These are phyloP conservation scores for Haplosporangium sp. DNA, from an alignment of 371 early-diverging fungal species.

Conservation along the genomic window DNA sequence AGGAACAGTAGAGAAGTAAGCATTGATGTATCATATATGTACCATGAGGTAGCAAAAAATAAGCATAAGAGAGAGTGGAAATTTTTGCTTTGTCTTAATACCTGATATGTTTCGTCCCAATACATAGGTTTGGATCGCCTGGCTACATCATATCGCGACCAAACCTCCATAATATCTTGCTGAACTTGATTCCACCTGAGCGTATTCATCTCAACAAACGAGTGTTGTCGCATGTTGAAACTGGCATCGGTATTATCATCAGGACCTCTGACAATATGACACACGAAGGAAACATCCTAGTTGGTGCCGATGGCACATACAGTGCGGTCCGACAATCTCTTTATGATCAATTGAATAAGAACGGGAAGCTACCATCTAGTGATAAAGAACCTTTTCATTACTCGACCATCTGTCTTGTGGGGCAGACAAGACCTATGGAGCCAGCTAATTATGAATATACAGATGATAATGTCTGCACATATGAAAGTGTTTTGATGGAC, in stretches of 20 bases:
- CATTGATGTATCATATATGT: too few species aligned
- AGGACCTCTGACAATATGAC: constrained; percentile 5
- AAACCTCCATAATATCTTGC: constrained; percentile 9
- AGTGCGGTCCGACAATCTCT: constrained; percentile 18
- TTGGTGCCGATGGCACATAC: constrained; percentile 28
- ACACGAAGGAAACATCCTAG: constrained; percentile 18
- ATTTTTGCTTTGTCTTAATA: too few species aligned
- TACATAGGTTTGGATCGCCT: constrained; percentile 9
- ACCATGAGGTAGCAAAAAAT: too few species aligned
- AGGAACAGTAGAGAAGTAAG: background rate
- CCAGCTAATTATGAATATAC: background rate
- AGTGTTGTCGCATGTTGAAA: constrained; percentile 6
- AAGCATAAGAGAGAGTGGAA: too few species aligned
- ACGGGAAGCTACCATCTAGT: background rate
- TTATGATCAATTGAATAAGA: constrained; percentile 10
- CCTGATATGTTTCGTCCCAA: background rate
- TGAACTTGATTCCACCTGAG: constrained; percentile 11
- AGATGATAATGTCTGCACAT: background rate
- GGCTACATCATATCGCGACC: constrained; percentile 18
- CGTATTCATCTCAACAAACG: constrained; percentile 20
- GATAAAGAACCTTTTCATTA: constrained; percentile 13
- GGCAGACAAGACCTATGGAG: constrained; percentile 9
- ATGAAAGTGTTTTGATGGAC: background rate
- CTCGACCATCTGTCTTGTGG: constrained; percentile 18
- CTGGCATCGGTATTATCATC: constrained; percentile 2